Percentiles rank a stretch among this genome's conserved stretches.
These are phyloP conservation scores for Auriscalpium microsporum DNA, from an alignment of 768 basidiomycete genomes.

Conservation along the genomic window DNA sequence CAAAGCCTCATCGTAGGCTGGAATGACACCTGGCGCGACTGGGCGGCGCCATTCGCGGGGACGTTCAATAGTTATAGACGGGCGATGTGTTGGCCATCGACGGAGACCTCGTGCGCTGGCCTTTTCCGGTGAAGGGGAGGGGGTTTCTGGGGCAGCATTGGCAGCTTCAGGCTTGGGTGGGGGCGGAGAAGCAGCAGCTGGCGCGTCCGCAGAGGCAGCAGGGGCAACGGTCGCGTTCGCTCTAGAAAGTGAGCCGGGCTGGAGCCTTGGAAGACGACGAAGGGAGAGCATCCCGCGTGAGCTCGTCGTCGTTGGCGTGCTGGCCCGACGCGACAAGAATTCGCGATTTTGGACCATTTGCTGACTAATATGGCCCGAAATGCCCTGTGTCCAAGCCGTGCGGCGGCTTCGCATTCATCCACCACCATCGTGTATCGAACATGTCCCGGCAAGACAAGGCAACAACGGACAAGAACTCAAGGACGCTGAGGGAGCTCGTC, in stretches of 20 bases:
- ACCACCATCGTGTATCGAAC: slow-evolving; percentile 1
- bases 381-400: slow-evolving; percentile 4
- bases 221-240: slow-evolving; percentile 7
- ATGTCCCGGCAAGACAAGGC: slow-evolving; percentile 69
- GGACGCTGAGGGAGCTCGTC: slow-evolving; percentile 76
- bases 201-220: not conserved
- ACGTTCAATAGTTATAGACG: slow-evolving; percentile 39
- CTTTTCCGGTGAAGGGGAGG: not conserved
- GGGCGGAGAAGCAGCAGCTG: not conserved
- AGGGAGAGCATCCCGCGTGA: slow-evolving; percentile 9
- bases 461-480: slow-evolving; percentile 72
- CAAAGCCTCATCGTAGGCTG: slow-evolving; percentile 82
- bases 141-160: not conserved
- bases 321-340: too few relatives aligned
- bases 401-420: not conserved
- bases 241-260: slow-evolving; percentile 4
- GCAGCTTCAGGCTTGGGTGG: not conserved
- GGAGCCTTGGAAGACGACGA: slow-evolving; percentile 2
- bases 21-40: slow-evolving; percentile 51
- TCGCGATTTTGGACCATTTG: too few relatives aligned
- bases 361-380: not conserved
- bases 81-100: slow-evolving; percentile 29
- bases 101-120: slow-evolving; percentile 4
- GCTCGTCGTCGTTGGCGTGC: not conserved
- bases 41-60: slow-evolving; percentile 62